A percentile compares a stretch with the other conserved stretches of the same genome.
These are phyloP conservation scores for Haplosporangium sp. DNA, from an alignment of 371 early-diverging fungal genomes.

Conservation along the genomic window DNA sequence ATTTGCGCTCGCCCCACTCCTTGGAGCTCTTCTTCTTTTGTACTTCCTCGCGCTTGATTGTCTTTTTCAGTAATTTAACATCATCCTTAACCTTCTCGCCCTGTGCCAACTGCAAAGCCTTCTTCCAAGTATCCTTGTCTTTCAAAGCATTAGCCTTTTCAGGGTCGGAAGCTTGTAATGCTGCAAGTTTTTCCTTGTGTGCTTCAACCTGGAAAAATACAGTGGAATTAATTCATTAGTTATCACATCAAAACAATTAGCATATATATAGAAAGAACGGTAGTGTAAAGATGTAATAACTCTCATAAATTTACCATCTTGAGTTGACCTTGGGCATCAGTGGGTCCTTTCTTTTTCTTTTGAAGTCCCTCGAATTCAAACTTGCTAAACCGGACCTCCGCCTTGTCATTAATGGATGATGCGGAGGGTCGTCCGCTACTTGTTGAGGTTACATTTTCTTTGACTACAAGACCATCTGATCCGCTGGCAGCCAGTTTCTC, in stretches of 20 bases:
- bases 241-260: neutral
- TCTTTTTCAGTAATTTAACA: slow-evolving; percentile 88
- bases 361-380: slow-evolving; percentile 72
- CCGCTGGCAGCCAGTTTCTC: slow-evolving; percentile 69
- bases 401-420: slow-evolving; percentile 68
- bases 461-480: slow-evolving; percentile 64
- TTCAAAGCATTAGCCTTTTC: slow-evolving; percentile 74
- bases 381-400: slow-evolving; percentile 78
- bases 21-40: slow-evolving; percentile 85
- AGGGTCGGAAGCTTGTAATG: slow-evolving; percentile 75
- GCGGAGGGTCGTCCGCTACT: slow-evolving; percentile 58
- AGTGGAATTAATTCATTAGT: neutral
- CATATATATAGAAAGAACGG: neutral
- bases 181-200: slow-evolving; percentile 82
- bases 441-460: slow-evolving; percentile 49
- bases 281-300: no score
- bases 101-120: slow-evolving; percentile 81
- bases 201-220: slow-evolving; percentile 67
- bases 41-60: slow-evolving; percentile 87
- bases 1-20: slow-evolving; percentile 84
- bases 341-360: slow-evolving; percentile 79
- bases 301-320: slow-evolving; percentile 64
- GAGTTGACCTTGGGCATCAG: slow-evolving; percentile 80
- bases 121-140: slow-evolving; percentile 86
- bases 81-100: slow-evolving; percentile 96